Percentiles rank a stretch among this genome's conserved stretches.
Conservation (phyloP, 192 early-diverging fungal genomes). For the Gaertneriomyces sp. region DNA sequence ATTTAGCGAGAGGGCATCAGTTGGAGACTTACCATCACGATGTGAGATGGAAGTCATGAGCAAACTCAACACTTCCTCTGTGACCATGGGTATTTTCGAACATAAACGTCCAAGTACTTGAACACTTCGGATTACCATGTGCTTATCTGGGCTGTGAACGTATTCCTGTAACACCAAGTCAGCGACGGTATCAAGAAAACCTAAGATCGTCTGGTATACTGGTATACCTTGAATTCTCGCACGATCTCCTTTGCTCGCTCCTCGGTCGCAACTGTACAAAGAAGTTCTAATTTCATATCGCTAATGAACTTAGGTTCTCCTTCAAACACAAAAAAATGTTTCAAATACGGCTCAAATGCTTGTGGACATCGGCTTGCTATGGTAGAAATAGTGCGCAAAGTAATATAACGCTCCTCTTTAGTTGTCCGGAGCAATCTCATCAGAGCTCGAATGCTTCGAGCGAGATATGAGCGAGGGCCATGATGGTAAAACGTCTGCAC, state of each 20-base stretch:
- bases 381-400: constrained; percentile 70
- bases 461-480: constrained; percentile 19
- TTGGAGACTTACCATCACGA: too few species aligned
- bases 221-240: constrained; percentile 65
- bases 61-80: constrained; percentile 29
- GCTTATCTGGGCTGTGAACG: constrained; percentile 60
- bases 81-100: constrained; percentile 17
- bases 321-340: constrained; percentile 77
- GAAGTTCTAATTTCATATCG: constrained; percentile 79
- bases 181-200: neutral
- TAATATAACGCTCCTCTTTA: constrained; percentile 75
- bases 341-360: constrained; percentile 67
- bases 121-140: constrained; percentile 64
- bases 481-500: constrained; percentile 30
- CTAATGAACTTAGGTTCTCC: constrained; percentile 76
- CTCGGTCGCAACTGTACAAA: constrained; percentile 65
- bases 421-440: constrained; percentile 65
- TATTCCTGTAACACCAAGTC: constrained; percentile 50
- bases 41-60: too few species aligned
- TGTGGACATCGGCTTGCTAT: constrained; percentile 67
- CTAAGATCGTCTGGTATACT: constrained; percentile 14
- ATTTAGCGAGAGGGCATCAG: too few species aligned
- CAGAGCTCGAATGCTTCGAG: constrained; percentile 50
- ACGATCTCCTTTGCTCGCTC: constrained; percentile 67
- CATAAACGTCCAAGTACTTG: constrained; percentile 32